Evolutionary conservation across 2,329 filamentous ascomycete species (phyloP), one percentile per base, ranked within the genome.

Genomic region (Nemania bipapillata): DNA sequence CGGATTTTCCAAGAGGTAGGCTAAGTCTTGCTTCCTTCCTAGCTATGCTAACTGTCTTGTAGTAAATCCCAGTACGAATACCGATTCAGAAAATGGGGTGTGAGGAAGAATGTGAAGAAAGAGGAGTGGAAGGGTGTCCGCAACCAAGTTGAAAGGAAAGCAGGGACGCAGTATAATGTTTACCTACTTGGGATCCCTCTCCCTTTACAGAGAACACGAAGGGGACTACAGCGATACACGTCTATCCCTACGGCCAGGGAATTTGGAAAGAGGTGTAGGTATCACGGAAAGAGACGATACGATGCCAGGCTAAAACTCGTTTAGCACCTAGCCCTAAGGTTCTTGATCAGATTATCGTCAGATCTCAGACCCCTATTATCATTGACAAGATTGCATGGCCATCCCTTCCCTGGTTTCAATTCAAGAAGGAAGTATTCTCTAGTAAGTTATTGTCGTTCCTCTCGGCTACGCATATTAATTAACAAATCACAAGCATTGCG

Each of bases 31-130:
- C 8, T 30, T n/a, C 15, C 9, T 57, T 52, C 17, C 2, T 26
- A 2, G 20, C 17, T 22, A 45, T 49, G 2, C 42, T 58, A 35
- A 58, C 11, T 30, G 1, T 6, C 1, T 2, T 9, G 8, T 17
- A 65, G 66, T 4, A 52, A 61, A 11, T 26, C 15, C 26, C 62
- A 65, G 26, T 69, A 69, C 7, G 28, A 52, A 8, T 65, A 69
- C 24, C 56, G 65, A 47, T 32, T 69, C n/a, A 62, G 65, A 28
- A 69, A 69, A 62, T 65, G 66, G 66, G 52, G 52, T 17, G 22
- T 69, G 26, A 60, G 49, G 28, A 69, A 62, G 30, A 61, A 65
- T 17, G 2, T 24, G 4, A 24, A 30, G 6, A 58, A 45, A 12
- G 20, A 45, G 3, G 22, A 49, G 50, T 69, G 62, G 66, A 7